phyloP scores from a whole-genome alignment of 2,329 filamentous ascomycete species.

The Aspergillus sp. region DNA sequence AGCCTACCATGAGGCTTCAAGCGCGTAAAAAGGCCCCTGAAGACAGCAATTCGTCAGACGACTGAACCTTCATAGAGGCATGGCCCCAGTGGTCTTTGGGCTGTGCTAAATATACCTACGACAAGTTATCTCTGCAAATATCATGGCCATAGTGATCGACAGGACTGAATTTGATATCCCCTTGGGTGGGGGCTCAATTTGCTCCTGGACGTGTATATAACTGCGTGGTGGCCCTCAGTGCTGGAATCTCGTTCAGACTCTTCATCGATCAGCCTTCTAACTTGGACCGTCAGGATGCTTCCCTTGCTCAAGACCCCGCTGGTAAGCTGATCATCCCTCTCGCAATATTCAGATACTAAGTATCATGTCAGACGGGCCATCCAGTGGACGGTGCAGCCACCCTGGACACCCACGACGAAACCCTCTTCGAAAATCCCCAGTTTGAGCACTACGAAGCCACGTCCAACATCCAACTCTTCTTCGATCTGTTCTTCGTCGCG shows the following conservation, averaged over 20 bases:
- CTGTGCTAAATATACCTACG: no score
- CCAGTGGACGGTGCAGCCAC: not conserved
- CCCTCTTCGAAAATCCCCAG: constrained; percentile 1
- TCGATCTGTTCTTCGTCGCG: constrained; percentile 5
- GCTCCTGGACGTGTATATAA: not conserved
- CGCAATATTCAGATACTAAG: not conserved
- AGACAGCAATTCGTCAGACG: no score
- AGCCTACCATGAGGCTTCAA: no score
- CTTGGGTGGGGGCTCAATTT: no score
- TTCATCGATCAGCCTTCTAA: not conserved
- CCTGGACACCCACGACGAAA: not conserved
- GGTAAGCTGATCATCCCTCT: not conserved
- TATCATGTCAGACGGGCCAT: not conserved
- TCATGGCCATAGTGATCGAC: no score
- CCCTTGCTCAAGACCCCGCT: not conserved
- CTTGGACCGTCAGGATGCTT: not conserved
- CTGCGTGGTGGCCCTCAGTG: not conserved
- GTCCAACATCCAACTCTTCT: constrained; percentile 4
- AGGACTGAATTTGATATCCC: no score
- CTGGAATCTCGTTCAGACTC: not conserved
- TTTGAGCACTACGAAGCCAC: constrained; percentile 5
- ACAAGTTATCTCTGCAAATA: no score
- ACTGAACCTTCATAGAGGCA: no score
- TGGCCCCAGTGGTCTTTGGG: no score
- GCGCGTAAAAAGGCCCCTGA: no score